Percentiles rank a stretch among this genome's conserved stretches.
Conservation (phyloP, 2,329 filamentous ascomycete genomes). For the Fusarium sp. region DNA sequence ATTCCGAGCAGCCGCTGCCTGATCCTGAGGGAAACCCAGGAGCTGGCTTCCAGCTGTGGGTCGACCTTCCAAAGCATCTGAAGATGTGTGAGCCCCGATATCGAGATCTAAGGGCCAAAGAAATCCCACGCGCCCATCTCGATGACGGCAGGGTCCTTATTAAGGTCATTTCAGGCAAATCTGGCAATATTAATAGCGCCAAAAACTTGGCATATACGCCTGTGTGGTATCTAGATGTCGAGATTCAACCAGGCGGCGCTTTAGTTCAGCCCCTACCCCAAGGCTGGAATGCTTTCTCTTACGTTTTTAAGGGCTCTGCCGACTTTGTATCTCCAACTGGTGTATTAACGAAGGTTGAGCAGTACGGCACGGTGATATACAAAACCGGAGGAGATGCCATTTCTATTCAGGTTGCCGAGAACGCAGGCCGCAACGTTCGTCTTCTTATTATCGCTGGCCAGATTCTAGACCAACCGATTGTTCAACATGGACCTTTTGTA, state of each 20-base stretch:
- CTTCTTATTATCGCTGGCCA: conserved; percentile 7
- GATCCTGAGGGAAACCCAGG: not conserved
- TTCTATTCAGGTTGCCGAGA: not conserved
- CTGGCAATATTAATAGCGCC: not conserved
- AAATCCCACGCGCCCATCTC: not conserved
- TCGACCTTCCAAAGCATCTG: conserved; percentile 6
- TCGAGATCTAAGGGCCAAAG: conserved; percentile 5
- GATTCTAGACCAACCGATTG: conserved; percentile 6
- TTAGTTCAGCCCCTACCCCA: not conserved
- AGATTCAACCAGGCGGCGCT: conserved; percentile 6
- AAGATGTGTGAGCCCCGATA: conserved; percentile 12
- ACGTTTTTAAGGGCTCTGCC: conserved; percentile 4
- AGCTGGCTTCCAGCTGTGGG: conserved; percentile 8
- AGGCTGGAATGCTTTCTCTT: conserved; percentile 14
- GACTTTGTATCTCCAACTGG: not conserved
- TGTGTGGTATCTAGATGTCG: conserved; percentile 8
- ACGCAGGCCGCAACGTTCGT: not conserved
- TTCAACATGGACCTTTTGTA: conserved; percentile 11
- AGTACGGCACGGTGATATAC: not conserved
- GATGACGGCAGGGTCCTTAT: conserved; percentile 3
- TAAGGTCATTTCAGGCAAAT: conserved; percentile 7
- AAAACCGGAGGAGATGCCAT: not conserved
- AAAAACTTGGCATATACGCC: conserved; percentile 8
- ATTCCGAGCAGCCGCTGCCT: conserved; percentile 7
- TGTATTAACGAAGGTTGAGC: not conserved